Conservation (phyloP, 2,329 filamentous ascomycete genomes). For the Cladophialophora carrionii region DNA sequence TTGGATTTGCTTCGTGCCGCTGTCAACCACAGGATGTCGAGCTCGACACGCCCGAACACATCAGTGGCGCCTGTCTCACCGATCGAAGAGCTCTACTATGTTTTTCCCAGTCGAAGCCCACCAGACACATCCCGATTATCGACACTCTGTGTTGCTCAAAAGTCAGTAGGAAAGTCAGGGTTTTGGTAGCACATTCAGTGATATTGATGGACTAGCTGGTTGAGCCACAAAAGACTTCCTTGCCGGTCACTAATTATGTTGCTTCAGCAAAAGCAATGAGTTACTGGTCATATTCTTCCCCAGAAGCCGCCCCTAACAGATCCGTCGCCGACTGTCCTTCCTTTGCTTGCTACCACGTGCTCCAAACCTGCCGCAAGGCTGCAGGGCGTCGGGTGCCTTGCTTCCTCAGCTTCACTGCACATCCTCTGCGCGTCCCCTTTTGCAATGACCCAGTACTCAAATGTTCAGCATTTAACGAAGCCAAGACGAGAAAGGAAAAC, state of each 20-base stretch:
- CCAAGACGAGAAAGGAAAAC: slow-evolving; percentile 34
- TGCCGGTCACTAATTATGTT: slow-evolving; percentile 32
- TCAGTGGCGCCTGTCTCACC: neutral
- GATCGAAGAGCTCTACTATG: neutral
- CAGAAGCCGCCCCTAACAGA: slow-evolving; percentile 39
- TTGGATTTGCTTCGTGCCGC: neutral
- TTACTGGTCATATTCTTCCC: slow-evolving; percentile 35
- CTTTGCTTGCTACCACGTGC: slow-evolving; percentile 1
- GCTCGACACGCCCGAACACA: neutral
- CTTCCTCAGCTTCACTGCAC: slow-evolving; percentile 9
- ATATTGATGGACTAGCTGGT: slow-evolving; percentile 33
- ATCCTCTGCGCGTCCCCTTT: slow-evolving; percentile 18
- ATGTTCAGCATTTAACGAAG: slow-evolving; percentile 23
- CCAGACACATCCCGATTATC: neutral
- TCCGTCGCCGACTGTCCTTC: slow-evolving; percentile 33
- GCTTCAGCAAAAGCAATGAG: slow-evolving; percentile 30
- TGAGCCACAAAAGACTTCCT: slow-evolving; percentile 21
- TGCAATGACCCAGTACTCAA: slow-evolving; percentile 31
- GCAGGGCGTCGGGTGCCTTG: slow-evolving; percentile 14
- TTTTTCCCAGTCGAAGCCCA: neutral
- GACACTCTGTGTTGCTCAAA: neutral
- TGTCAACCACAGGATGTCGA: neutral
- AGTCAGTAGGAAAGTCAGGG: neutral
- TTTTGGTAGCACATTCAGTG: slow-evolving; percentile 34
- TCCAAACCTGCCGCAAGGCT: slow-evolving; percentile 12